These are phyloP conservation scores for Pyrenochaeta sp. DNA, from an alignment of 2,329 filamentous ascomycete species.

Conservation along the genomic window DNA sequence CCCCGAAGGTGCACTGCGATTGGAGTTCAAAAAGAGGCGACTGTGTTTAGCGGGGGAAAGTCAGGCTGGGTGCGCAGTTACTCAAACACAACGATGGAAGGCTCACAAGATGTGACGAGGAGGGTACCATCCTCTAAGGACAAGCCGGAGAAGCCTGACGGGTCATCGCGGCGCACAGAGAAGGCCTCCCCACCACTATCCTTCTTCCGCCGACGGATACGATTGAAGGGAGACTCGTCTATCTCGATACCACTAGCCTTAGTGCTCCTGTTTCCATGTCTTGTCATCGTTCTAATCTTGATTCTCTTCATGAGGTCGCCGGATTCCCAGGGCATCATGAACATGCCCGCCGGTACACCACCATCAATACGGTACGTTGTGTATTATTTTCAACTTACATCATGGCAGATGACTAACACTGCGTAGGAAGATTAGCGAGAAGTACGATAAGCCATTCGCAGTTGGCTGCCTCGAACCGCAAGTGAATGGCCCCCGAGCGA, in stretches of 20 bases:
- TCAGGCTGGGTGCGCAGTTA: slow-evolving; percentile 14
- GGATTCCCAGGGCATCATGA: slow-evolving; percentile 78
- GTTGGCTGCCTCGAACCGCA: slow-evolving; percentile 85
- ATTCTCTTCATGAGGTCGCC: slow-evolving; percentile 90
- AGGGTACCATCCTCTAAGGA: slow-evolving; percentile 55
- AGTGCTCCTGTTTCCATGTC: slow-evolving; percentile 89
- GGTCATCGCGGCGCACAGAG: slow-evolving; percentile 53
- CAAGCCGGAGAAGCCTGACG: slow-evolving; percentile 54
- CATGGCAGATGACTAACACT: slow-evolving; percentile 20
- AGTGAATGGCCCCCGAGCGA: slow-evolving; percentile 80
- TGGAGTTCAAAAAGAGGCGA: slow-evolving; percentile 20
- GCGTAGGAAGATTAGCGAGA: slow-evolving; percentile 90
- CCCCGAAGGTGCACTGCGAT: slow-evolving; percentile 12
- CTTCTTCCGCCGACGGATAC: slow-evolving; percentile 86
- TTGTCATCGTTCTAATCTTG: slow-evolving; percentile 90
- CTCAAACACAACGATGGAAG: slow-evolving; percentile 21
- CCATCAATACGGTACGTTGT: slow-evolving; percentile 82
- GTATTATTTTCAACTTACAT: not conserved
- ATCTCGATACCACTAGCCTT: slow-evolving; percentile 92
- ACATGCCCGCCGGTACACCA: slow-evolving; percentile 88
- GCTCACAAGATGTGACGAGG: slow-evolving; percentile 51
- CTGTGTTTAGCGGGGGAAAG: slow-evolving; percentile 22
- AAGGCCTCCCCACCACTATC: slow-evolving; percentile 66
- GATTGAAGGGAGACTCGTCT: slow-evolving; percentile 88
- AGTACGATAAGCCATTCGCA: slow-evolving; percentile 95